Conservation (phyloP, 2,329 filamentous ascomycete genomes). For the Venturiaceae sp. region DNA sequence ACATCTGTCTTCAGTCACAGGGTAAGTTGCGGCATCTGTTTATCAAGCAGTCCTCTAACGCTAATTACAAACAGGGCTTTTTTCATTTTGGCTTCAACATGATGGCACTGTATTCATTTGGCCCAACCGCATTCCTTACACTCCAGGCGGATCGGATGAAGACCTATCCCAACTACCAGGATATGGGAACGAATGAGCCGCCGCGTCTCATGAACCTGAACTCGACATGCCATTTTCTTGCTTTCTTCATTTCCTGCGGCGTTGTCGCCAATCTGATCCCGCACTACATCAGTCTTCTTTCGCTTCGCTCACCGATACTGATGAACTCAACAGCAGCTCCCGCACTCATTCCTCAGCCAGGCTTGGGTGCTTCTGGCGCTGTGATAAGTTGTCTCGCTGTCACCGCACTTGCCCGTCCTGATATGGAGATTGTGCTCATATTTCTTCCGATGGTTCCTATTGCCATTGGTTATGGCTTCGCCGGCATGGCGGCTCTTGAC, state of each 20-base stretch:
- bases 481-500: neutral
- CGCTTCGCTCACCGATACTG: neutral
- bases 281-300: neutral
- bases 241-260: neutral
- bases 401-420: neutral
- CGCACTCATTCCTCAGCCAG: neutral
- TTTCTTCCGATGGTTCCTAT: neutral
- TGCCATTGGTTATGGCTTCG: neutral
- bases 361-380: neutral
- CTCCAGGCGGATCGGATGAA: neutral
- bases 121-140: neutral
- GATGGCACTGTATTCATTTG: neutral
- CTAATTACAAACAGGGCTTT: neutral
- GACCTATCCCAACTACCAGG: neutral
- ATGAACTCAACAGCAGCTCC: neutral
- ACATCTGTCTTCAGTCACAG: neutral
- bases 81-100: neutral
- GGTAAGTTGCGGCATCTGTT: neutral
- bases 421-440: neutral
- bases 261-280: neutral
- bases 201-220: neutral
- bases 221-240: neutral
- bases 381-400: neutral
- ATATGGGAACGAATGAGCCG: neutral
- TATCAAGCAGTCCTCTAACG: neutral